A percentile compares a stretch with the other conserved stretches of the same genome.
Conservation (phyloP, 2,329 filamentous ascomycete species). For the Cladosporium sp. region DNA sequence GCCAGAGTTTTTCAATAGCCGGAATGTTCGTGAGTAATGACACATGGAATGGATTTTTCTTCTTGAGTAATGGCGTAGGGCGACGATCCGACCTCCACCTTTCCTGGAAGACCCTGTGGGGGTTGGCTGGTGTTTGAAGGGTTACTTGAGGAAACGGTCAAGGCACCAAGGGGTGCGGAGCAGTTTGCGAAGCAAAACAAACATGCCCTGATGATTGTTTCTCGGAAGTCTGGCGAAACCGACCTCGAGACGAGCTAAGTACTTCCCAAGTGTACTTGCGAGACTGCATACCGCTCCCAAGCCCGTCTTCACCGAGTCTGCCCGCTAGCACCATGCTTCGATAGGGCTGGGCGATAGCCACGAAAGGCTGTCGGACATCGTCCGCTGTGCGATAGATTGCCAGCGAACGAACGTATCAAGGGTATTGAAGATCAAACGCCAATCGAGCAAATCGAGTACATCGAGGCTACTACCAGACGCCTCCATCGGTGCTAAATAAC, state of each 20-base stretch:
- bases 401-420: background rate
- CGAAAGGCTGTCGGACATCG: background rate
- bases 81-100: conserved; percentile 7
- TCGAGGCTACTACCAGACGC: no score
- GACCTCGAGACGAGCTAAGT: background rate
- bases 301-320: background rate
- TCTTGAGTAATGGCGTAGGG: background rate
- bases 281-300: background rate
- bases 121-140: background rate
- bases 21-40: background rate
- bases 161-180: background rate
- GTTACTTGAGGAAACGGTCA: background rate
- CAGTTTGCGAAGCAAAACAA: background rate
- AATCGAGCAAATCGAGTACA: background rate
- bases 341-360: background rate
- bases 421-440: background rate
- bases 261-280: background rate
- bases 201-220: background rate
- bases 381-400: background rate
- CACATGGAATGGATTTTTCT: background rate
- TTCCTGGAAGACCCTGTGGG: background rate
- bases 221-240: background rate
- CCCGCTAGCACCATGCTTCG: background rate
- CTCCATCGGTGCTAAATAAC: no score
- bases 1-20: background rate